Percentiles rank a stretch among this genome's conserved stretches.
Evolutionary conservation across 805 yeast genomes (phyloP).

Genomic region (Cyberlindnera maritima): DNA sequence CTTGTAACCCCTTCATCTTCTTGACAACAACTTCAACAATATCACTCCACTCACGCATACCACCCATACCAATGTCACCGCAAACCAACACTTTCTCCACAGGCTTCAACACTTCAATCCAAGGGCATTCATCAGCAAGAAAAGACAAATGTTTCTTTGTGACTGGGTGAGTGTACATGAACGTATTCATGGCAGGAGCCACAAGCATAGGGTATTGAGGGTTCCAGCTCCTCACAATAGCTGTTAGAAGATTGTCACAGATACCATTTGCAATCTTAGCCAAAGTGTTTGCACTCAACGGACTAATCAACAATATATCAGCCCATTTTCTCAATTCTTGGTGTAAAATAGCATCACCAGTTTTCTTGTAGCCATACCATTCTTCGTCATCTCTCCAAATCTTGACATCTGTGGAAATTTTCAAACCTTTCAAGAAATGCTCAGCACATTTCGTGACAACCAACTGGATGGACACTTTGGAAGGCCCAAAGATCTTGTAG

Average conservation of each 20-base stretch:
- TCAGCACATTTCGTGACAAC: slow-evolving; percentile 78
- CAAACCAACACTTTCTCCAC: slow-evolving; percentile 77
- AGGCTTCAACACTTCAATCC: slow-evolving; percentile 71
- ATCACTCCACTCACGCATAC: slow-evolving; percentile 87
- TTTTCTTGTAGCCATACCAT: slow-evolving; percentile 52
- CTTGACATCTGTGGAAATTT: slow-evolving; percentile 70
- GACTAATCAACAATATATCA: slow-evolving; percentile 72
- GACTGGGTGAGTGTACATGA: slow-evolving; percentile 75
- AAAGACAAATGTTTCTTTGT: slow-evolving; percentile 68
- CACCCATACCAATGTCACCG: slow-evolving; percentile 91
- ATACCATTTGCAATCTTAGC: slow-evolving; percentile 75
- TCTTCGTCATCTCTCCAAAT: slow-evolving; percentile 86
- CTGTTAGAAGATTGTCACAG: slow-evolving; percentile 73
- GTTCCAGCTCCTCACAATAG: slow-evolving; percentile 77
- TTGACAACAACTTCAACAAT: slow-evolving; percentile 58
- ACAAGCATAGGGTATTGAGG: slow-evolving; percentile 67
- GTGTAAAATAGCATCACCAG: slow-evolving; percentile 75
- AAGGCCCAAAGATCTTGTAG: slow-evolving; percentile 71
- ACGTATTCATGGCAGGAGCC: slow-evolving; percentile 88
- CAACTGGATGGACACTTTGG: slow-evolving; percentile 76
- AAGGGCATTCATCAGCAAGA: slow-evolving; percentile 68
- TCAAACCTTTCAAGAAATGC: slow-evolving; percentile 61
- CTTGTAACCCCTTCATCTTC: slow-evolving; percentile 23
- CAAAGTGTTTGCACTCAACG: slow-evolving; percentile 75
- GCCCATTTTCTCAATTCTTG: slow-evolving; percentile 85